A percentile compares a stretch with the other conserved stretches of the same genome.
Conservation (phyloP, 768 basidiomycete genomes). For the Mycena chlorophos region DNA sequence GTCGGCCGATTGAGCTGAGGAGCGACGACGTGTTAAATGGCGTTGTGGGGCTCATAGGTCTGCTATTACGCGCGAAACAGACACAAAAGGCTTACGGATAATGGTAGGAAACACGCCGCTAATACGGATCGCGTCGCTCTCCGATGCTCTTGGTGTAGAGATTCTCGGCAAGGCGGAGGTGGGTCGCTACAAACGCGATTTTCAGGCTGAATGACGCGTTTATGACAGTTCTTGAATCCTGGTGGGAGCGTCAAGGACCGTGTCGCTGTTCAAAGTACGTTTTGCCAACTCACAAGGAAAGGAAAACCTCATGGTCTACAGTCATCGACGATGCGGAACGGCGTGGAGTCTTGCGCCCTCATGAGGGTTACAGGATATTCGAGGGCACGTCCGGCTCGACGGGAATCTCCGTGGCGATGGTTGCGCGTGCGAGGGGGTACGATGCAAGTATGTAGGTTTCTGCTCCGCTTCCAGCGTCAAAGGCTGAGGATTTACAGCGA, state of each 20-base stretch:
- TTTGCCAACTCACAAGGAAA: background rate
- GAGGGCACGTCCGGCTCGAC: conserved; percentile 97
- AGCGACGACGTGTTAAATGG: conserved; percentile 81
- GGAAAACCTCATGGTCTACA: conserved; percentile 31
- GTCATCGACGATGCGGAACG: conserved; percentile 95
- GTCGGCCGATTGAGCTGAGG: conserved; percentile 66
- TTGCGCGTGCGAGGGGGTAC: conserved; percentile 90
- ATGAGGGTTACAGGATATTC: conserved; percentile 90
- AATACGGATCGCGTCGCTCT: conserved; percentile 87
- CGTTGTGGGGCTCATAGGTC: conserved; percentile 84
- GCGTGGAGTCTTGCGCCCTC: conserved; percentile 75
- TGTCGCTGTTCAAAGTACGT: conserved; percentile 86
- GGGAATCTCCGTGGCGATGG: conserved; percentile 93
- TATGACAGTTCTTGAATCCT: conserved; percentile 85
- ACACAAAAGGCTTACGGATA: background rate
- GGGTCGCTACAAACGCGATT: conserved; percentile 10
- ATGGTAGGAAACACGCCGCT: conserved; percentile 88
- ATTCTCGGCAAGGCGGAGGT: conserved; percentile 97
- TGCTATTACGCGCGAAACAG: conserved; percentile 20
- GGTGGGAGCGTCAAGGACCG: conserved; percentile 98
- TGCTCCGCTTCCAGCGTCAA: conserved; percentile 6
- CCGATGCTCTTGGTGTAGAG: conserved; percentile 88
- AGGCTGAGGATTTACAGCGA: conserved; percentile 68
- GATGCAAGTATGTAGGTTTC: conserved; percentile 63
- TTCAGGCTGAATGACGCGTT: background rate